Percentiles rank a stretch among this genome's conserved stretches.
Conservation (phyloP, 306 rosid species). For the Biancaea sappan region DNA sequence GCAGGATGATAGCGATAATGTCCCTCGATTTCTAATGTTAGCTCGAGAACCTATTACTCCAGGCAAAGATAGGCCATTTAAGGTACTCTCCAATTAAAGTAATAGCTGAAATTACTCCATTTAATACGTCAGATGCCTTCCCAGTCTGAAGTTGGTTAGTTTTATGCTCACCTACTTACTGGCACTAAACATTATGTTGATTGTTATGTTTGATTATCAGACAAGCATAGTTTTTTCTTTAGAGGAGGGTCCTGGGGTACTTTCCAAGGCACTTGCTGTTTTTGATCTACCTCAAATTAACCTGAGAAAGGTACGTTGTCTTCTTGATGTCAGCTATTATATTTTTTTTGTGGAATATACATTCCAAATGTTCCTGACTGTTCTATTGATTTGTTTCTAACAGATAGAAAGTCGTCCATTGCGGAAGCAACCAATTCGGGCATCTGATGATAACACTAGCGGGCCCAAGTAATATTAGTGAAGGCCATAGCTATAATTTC, state of each 20-base stretch:
- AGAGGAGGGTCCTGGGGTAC: conserved; percentile 97
- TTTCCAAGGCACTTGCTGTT: conserved; percentile 97
- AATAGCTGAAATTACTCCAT: conserved; percentile 23
- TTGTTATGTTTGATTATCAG: conserved; percentile 48
- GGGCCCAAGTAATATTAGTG: conserved; percentile 63
- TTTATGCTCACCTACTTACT: conserved; percentile 18
- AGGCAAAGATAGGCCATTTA: conserved; percentile 83
- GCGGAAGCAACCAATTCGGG: conserved; percentile 73
- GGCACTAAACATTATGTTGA: conserved; percentile 21
- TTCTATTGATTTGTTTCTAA: conserved; percentile 36
- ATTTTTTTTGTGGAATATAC: neutral
- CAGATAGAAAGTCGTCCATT: conserved; percentile 98
- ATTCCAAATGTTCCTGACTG: conserved; percentile 31
- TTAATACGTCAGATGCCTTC: conserved; percentile 12
- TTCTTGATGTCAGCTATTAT: conserved; percentile 15
- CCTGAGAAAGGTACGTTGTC: conserved; percentile 69
- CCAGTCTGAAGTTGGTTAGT: conserved; percentile 3
- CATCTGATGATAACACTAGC: conserved; percentile 61
- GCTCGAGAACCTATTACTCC: conserved; percentile 98
- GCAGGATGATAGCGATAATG: conserved; percentile 89
- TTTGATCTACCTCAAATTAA: conserved; percentile 90
- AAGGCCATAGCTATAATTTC: conserved; percentile 29
- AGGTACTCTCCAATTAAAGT: conserved; percentile 52
- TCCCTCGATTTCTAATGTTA: conserved; percentile 87
- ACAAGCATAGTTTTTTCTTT: conserved; percentile 95